These are phyloP conservation scores for Omphalotus olearius DNA, from an alignment of 1,284 basidiomycete genomes.

Conservation along the genomic window DNA sequence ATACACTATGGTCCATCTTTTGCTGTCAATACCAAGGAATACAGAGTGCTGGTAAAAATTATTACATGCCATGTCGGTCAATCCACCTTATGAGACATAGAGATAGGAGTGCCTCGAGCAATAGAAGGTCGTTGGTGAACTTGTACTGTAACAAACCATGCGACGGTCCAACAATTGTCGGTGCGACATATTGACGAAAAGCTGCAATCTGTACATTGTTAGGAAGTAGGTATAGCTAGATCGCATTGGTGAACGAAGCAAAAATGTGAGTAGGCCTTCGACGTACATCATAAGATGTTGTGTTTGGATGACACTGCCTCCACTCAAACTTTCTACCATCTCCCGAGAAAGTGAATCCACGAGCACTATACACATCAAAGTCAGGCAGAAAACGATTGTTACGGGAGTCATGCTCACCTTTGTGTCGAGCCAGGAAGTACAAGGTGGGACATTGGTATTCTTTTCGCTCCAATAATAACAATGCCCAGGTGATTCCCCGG, in stretches of 20 bases:
- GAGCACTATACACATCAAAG: conserved; percentile 36
- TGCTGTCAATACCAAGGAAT: no score
- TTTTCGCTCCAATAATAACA: conserved; percentile 48
- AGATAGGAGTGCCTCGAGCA: conserved; percentile 60
- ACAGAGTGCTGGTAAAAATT: no score
- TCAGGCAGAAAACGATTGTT: background rate
- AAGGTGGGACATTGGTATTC: conserved; percentile 59
- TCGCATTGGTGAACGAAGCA: conserved; percentile 1
- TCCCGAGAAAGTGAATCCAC: conserved; percentile 47
- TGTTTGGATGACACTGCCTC: conserved; percentile 44
- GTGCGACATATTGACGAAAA: conserved; percentile 48
- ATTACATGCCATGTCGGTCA: conserved; percentile 46
- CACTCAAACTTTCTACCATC: conserved; percentile 58
- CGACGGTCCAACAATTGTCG: conserved; percentile 57
- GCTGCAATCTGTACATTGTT: conserved; percentile 45
- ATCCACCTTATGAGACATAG: conserved; percentile 72
- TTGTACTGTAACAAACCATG: conserved; percentile 60
- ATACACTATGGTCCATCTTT: background rate
- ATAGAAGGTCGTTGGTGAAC: conserved; percentile 54
- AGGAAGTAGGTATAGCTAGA: conserved; percentile 43
- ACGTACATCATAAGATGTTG: conserved; percentile 54
- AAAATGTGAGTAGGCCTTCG: conserved; percentile 5
- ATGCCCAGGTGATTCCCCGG: conserved; percentile 53
- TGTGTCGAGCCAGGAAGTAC: conserved; percentile 46
- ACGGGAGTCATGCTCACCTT: conserved; percentile 34